Evolutionary conservation across 176 grass and related monocot species (phyloP), one percentile per base, ranked within the genome.

Genomic region (Carex scoparia): DNA sequence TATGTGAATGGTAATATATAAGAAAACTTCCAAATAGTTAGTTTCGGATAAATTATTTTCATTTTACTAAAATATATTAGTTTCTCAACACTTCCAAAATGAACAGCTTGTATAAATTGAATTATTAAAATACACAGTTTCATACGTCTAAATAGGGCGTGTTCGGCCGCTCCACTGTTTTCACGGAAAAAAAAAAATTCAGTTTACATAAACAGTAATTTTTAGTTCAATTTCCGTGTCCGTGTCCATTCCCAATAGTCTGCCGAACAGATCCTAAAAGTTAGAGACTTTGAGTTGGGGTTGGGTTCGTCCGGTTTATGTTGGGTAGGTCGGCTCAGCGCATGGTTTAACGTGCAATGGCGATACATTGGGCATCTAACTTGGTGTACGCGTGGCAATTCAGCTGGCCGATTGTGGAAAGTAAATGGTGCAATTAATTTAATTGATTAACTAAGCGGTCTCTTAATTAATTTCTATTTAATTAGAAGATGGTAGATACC

Each of bases 381-480:
- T 44, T 4, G 16, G 35, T 5, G 79, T 81, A 63, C 79, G 79
- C 38, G 79, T 81, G 14, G 58, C 79, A 64, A 42, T 81, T 80
- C 64, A 11, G 57, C 3, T 23, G 57, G 55, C 46, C 10, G 10
- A 76, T 76, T 30, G 48, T 76, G 48, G 48, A 35, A 58, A 58
- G 51, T 79, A 56, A 49, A 77, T 31, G 46, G 27, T 1, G 5
- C 2, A 31, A 56, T 32, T 77, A 32, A 57, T 57, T 78, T 57
- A 78, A 56, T 55, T 31, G 69, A 49, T 49, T 23, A 12, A 75
- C 19, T 53, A 73, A 73, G n/a, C 12, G 2, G 33, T 3, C 31
- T 18, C 11, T 79, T 61, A 28, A 81, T 65, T 65, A 28, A 65
- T 65, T 65, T 44, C 3, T 23, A 12, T 63, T 81, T 5, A 30